Evolutionary conservation across 1,139 yeast species (phyloP).

Genomic region (Williopsis jadinii): DNA sequence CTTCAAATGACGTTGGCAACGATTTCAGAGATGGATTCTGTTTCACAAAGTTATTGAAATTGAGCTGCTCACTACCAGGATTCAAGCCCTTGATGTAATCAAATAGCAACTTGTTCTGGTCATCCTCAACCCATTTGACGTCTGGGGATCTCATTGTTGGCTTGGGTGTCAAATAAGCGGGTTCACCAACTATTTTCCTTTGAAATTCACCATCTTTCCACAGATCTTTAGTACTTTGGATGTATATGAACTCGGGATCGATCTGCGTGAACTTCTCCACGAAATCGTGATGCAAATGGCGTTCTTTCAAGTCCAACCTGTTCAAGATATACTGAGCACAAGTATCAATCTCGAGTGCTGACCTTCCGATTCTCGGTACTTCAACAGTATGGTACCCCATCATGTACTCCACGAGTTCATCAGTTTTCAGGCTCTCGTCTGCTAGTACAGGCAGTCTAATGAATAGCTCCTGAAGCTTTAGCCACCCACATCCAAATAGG

Average conservation of each 20-base stretch:
- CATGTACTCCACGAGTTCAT: conserved; percentile 23
- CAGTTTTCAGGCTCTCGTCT: conserved; percentile 22
- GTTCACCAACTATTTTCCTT: conserved; percentile 35
- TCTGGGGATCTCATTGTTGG: conserved; percentile 1
- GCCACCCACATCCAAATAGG: conserved; percentile 78
- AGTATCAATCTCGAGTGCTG: conserved; percentile 65
- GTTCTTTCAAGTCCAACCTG: conserved; percentile 36
- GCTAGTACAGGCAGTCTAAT: conserved; percentile 30
- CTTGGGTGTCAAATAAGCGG: conserved; percentile 23
- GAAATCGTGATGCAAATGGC: conserved; percentile 46
- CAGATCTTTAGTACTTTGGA: conserved; percentile 54
- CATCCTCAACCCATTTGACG: conserved; percentile 34
- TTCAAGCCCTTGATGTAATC: conserved; percentile 22
- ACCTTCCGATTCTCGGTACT: conserved; percentile 44
- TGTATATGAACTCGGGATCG: conserved; percentile 27
- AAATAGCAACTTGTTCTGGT: conserved; percentile 29
- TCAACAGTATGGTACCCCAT: conserved; percentile 16
- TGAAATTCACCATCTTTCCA: conserved; percentile 57
- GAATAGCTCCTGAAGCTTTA: conserved; percentile 32
- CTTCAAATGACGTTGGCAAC: conserved; percentile 19
- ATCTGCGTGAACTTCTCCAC: conserved; percentile 26
- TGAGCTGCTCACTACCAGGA: conserved; percentile 4
- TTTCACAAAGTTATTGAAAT: conserved; percentile 12
- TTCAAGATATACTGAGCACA: conserved; percentile 53
- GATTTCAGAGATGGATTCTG: conserved; percentile 11